Evolutionary conservation across 2,329 filamentous ascomycete genomes (phyloP).

Genomic region (Fusarium continuum): DNA sequence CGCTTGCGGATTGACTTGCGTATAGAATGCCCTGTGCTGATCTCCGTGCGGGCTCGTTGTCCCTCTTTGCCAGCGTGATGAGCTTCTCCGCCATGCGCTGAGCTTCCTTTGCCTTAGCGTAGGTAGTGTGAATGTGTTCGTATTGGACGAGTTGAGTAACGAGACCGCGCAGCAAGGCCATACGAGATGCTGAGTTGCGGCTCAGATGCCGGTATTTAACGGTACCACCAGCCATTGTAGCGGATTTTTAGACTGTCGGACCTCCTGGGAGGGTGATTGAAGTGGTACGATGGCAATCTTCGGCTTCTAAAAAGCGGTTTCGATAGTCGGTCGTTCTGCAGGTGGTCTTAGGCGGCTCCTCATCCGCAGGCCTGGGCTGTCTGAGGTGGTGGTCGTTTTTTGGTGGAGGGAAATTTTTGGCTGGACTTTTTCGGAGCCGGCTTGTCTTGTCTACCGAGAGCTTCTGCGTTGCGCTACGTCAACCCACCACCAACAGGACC

Average conservation of each 20-base stretch:
- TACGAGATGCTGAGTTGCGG: slow-evolving; percentile 85
- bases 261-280: background rate
- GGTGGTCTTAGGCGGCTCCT: slow-evolving; percentile 19
- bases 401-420: slow-evolving; percentile 49
- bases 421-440: slow-evolving; percentile 43
- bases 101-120: slow-evolving; percentile 96
- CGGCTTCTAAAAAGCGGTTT: background rate
- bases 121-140: slow-evolving; percentile 94
- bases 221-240: slow-evolving; percentile 81
- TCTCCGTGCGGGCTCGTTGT: slow-evolving; percentile 81
- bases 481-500: slow-evolving; percentile 43
- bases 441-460: slow-evolving; percentile 43
- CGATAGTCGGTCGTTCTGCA: slow-evolving; percentile 11
- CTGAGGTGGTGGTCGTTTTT: slow-evolving; percentile 28
- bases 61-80: slow-evolving; percentile 91
- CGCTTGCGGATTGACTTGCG: slow-evolving; percentile 64
- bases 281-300: background rate
- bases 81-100: slow-evolving; percentile 93
- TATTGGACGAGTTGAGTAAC: slow-evolving; percentile 94
- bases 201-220: slow-evolving; percentile 90
- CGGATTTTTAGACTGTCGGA: slow-evolving; percentile 19
- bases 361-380: slow-evolving; percentile 14
- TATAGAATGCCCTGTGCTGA: slow-evolving; percentile 85
- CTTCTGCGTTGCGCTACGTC: slow-evolving; percentile 42
- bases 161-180: slow-evolving; percentile 93